Conservation (phyloP, 257 asterid species). For the Plantago elongata region DNA sequence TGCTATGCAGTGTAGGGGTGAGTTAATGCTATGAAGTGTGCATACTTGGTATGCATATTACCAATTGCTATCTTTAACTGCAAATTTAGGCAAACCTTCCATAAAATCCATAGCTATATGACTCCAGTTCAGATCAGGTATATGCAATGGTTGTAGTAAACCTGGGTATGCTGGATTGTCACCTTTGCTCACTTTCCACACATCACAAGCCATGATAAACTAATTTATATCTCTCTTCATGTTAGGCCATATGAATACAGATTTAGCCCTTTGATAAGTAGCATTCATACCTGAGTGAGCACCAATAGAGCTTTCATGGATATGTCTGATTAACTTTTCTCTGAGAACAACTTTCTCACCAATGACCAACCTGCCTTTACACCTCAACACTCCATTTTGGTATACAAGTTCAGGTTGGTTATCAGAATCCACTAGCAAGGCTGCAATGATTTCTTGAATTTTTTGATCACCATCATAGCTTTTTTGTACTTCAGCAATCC, state of each 20-base stretch:
- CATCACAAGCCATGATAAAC: background rate
- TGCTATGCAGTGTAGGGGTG: background rate
- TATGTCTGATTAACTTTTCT: background rate
- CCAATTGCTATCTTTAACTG: background rate
- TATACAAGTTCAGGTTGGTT: background rate
- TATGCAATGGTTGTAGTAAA: background rate
- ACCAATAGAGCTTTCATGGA: background rate
- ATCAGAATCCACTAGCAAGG: rapidly evolving
- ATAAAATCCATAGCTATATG: constrained; percentile 13
- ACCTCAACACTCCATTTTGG: background rate
- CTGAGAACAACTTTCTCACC: background rate
- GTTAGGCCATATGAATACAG: background rate
- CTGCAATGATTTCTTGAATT: background rate
- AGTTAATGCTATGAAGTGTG: background rate
- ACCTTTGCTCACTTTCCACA: background rate
- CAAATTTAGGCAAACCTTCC: background rate
- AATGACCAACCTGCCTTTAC: background rate
- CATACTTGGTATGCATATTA: constrained; percentile 2
- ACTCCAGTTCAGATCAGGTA: background rate
- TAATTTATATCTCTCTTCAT: background rate
- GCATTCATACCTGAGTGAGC: background rate
- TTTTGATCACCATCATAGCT: background rate
- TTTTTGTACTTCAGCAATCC: background rate
- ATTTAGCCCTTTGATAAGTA: background rate
- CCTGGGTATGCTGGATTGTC: background rate